These are phyloP conservation scores for Venturia aucupariae DNA, from an alignment of 2,329 filamentous ascomycete species.

Conservation along the genomic window DNA sequence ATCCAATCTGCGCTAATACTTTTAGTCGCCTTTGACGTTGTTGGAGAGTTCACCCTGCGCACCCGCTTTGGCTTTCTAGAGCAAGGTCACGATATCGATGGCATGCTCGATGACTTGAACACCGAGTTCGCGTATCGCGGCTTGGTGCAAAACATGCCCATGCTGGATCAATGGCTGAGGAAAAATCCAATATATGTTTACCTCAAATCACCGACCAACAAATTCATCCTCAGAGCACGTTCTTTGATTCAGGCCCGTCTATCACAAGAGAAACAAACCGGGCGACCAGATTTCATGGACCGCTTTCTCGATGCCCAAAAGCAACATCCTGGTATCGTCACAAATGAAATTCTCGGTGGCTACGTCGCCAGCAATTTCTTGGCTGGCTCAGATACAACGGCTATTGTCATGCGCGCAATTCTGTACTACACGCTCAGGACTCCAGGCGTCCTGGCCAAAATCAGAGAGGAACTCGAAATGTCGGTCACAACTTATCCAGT, in stretches of 20 bases:
- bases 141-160: slow-evolving; percentile 44
- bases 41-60: slow-evolving; percentile 48
- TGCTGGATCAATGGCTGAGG: slow-evolving; percentile 37
- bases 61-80: slow-evolving; percentile 48
- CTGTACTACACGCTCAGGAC: slow-evolving; percentile 12
- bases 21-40: slow-evolving; percentile 44
- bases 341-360: slow-evolving; percentile 44
- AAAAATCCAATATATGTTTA: slow-evolving; percentile 4
- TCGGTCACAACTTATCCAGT: slow-evolving; percentile 17
- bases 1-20: neutral
- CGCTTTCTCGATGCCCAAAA: slow-evolving; percentile 34
- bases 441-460: slow-evolving; percentile 3
- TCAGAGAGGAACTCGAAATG: slow-evolving; percentile 10
- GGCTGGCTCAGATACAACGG: slow-evolving; percentile 10
- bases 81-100: slow-evolving; percentile 42
- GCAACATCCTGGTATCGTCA: slow-evolving; percentile 40
- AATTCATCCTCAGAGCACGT: slow-evolving; percentile 32
- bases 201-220: slow-evolving; percentile 3
- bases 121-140: neutral
- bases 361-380: slow-evolving; percentile 14
- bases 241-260: slow-evolving; percentile 40
- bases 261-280: slow-evolving; percentile 34
- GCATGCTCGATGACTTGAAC: slow-evolving; percentile 47
- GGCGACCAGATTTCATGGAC: slow-evolving; percentile 45
- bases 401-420: neutral